phyloP scores from a whole-genome alignment of 1,139 yeast species.

The Taphrina populina region DNA sequence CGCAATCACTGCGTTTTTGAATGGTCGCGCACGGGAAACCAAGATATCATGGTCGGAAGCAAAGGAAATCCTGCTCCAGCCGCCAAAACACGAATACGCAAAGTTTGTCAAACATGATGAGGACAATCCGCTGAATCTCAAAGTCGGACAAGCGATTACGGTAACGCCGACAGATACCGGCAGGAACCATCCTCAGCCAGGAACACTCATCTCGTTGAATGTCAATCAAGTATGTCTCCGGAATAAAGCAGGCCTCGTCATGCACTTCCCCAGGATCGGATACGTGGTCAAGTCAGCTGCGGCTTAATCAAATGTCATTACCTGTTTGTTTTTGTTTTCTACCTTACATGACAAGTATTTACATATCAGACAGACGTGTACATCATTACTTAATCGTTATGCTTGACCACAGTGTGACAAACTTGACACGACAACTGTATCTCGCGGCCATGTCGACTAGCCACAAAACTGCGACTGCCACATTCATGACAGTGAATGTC shows the following conservation, averaged over 20 bases:
- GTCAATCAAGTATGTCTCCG: constrained; percentile 24
- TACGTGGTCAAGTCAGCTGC: constrained; percentile 13
- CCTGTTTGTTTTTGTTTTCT: too few relatives aligned
- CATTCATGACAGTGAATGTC: neutral
- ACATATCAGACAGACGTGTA: too few relatives aligned
- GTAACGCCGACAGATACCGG: constrained; percentile 24
- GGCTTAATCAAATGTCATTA: too few relatives aligned
- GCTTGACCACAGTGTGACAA: constrained; percentile 8
- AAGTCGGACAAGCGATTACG: constrained; percentile 6
- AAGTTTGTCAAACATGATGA: constrained; percentile 27
- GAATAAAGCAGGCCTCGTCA: constrained; percentile 17
- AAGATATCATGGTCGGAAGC: constrained; percentile 21
- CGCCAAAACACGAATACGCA: constrained; percentile 32
- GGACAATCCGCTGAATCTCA: constrained; percentile 3
- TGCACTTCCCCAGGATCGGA: constrained; percentile 29
- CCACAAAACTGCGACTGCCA: constrained; percentile 4
- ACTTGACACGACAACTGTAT: constrained; percentile 9
- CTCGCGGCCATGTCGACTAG: neutral
- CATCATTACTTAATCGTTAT: too few relatives aligned
- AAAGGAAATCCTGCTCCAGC: constrained; percentile 13
- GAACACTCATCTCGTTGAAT: constrained; percentile 17
- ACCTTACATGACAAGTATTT: too few relatives aligned
- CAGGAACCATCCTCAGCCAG: constrained; percentile 26
- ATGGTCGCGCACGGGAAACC: constrained; percentile 4
- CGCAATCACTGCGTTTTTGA: constrained; percentile 4